Conservation (phyloP, 108 stramenopile species). For the Fistulifera solaris region DNA sequence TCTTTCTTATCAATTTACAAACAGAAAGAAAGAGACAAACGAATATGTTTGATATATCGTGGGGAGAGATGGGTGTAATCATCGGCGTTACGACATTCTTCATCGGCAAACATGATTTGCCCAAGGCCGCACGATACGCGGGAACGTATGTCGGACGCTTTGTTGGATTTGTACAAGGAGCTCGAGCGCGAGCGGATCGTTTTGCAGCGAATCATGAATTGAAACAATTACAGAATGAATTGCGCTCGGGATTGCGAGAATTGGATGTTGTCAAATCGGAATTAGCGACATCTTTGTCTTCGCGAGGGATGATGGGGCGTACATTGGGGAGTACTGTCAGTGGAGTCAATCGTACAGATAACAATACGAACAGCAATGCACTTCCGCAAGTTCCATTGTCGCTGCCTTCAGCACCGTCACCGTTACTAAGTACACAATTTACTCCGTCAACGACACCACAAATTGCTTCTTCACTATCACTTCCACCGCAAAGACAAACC, state of each 20-base stretch:
- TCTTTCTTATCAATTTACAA: no score
- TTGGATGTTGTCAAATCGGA: conserved; percentile 76
- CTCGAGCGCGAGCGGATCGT: conserved; percentile 67
- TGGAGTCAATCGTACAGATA: conserved; percentile 31
- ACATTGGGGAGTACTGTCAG: conserved; percentile 41
- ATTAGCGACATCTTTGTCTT: conserved; percentile 57
- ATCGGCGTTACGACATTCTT: conserved; percentile 39
- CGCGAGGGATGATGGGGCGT: conserved; percentile 24
- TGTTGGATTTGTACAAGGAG: conserved; percentile 77
- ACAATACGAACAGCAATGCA: no score
- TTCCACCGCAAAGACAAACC: conserved; percentile 45
- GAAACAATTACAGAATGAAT: conserved; percentile 67
- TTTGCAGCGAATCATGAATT: conserved; percentile 69
- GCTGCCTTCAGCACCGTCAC: no score
- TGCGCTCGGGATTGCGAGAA: conserved; percentile 66
- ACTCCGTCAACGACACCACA: no score
- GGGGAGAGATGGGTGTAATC: conserved; percentile 66
- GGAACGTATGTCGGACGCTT: conserved; percentile 66
- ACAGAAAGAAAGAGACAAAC: no score
- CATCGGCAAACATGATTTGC: conserved; percentile 68
- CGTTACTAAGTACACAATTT: no score
- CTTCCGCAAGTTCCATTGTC: no score
- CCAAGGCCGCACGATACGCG: conserved; percentile 43
- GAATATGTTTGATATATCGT: conserved; percentile 12
- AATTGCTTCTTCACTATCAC: not conserved